Evolutionary conservation across 2,329 filamentous ascomycete species (phyloP).

Genomic region (Mycosphaerella sp.): DNA sequence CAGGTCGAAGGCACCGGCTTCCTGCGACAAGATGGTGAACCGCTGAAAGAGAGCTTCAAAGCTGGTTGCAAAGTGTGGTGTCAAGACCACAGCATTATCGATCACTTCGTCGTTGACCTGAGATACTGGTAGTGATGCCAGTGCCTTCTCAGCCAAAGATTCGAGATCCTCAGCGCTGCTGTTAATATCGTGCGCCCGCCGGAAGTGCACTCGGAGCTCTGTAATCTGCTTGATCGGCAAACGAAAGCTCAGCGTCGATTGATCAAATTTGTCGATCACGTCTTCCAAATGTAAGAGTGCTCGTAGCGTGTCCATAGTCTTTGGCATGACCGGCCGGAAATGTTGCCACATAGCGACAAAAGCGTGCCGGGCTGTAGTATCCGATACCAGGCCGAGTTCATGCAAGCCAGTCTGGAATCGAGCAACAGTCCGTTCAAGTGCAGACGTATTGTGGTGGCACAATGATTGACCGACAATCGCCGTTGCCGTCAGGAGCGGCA

Average conservation of each 20-base stretch:
- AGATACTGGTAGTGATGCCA: constrained; percentile 12
- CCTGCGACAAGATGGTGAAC: constrained; percentile 6
- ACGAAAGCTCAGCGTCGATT: constrained; percentile 19
- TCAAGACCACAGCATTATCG: constrained; percentile 7
- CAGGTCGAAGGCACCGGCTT: neutral
- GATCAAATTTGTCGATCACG: constrained; percentile 44
- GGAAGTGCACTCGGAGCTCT: constrained; percentile 24
- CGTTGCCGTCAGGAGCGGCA: constrained; percentile 13
- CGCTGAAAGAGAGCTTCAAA: constrained; percentile 44
- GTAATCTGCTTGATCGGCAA: constrained; percentile 24
- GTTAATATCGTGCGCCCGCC: constrained; percentile 20
- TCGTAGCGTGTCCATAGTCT: constrained; percentile 34
- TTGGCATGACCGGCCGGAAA: constrained; percentile 56
- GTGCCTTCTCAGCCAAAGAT: constrained; percentile 17
- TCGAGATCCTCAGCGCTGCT: constrained; percentile 14
- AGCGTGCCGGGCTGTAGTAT: constrained; percentile 15
- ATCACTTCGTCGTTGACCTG: constrained; percentile 3
- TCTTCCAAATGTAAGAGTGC: constrained; percentile 39
- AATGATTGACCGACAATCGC: constrained; percentile 13
- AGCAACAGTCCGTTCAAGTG: neutral
- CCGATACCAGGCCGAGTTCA: constrained; percentile 7
- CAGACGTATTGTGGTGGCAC: neutral
- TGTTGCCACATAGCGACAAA: constrained; percentile 48
- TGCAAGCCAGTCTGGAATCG: constrained; percentile 3
- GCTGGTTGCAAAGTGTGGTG: constrained; percentile 41